Percentiles rank a stretch among this genome's conserved stretches.
These are phyloP conservation scores for Eimeria sp. DNA, from an alignment of 169 alveolate genomes.

Conservation along the genomic window DNA sequence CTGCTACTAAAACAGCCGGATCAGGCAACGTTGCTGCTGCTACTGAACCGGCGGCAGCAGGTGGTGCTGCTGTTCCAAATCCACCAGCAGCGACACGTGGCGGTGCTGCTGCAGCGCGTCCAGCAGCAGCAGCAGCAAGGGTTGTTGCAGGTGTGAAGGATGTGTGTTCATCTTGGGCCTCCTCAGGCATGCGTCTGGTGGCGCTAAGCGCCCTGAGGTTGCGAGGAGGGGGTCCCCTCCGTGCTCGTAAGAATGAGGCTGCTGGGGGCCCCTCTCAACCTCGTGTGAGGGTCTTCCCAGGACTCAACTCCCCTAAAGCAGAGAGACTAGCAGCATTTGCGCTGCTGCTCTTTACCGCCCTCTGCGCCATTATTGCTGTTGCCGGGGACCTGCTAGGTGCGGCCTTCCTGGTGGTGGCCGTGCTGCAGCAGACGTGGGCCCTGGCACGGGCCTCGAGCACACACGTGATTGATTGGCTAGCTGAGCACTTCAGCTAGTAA, in stretches of 20 bases:
- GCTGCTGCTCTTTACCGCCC: constrained; percentile 31
- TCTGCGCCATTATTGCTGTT: constrained; percentile 67
- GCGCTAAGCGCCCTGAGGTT: background rate
- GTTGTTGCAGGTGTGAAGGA: constrained; percentile 8
- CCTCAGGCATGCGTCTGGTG: background rate
- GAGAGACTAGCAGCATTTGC: constrained; percentile 56
- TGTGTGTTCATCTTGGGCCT: background rate
- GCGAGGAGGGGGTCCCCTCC: background rate
- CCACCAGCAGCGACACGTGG: background rate
- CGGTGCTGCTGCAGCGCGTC: background rate
- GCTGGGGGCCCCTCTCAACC: background rate
- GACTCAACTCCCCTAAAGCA: constrained; percentile 9
- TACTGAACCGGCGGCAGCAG: background rate
- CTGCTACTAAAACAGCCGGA: too few relatives aligned
- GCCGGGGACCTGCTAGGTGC: constrained; percentile 62
- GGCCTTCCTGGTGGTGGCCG: background rate
- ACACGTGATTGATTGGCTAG: constrained; percentile 1
- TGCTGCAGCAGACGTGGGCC: constrained; percentile 12
- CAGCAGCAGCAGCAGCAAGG: constrained; percentile 59
- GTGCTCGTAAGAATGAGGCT: background rate
- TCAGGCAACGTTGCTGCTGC: background rate
- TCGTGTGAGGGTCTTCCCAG: constrained; percentile 47
- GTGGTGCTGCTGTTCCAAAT: too few relatives aligned
- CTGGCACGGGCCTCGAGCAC: constrained; percentile 1
- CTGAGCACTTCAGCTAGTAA: background rate